A percentile compares a stretch with the other conserved stretches of the same genome.
These are phyloP conservation scores for Scheffersomyces cryptocercus DNA, from an alignment of 1,139 yeast genomes.

Conservation along the genomic window DNA sequence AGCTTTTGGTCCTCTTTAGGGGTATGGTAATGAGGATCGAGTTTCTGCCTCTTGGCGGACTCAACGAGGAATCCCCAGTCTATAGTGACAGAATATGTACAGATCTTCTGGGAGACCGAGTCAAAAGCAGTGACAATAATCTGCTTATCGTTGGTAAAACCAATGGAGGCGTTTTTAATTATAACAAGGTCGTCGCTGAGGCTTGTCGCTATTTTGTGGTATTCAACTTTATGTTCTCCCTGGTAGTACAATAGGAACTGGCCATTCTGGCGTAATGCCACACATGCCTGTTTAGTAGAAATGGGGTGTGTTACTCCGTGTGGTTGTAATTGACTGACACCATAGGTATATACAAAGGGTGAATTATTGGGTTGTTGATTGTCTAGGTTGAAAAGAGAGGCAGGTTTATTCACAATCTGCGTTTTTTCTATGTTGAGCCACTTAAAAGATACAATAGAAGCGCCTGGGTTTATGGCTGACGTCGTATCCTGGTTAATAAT, in stretches of 20 bases:
- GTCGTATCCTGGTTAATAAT: constrained; percentile 13
- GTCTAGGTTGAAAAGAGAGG: constrained; percentile 28
- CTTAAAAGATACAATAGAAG: constrained; percentile 51
- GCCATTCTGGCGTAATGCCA: constrained; percentile 67
- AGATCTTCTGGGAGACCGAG: constrained; percentile 37
- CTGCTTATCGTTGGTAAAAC: constrained; percentile 53
- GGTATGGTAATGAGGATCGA: constrained; percentile 54
- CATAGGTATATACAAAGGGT: constrained; percentile 45
- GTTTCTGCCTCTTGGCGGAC: constrained; percentile 49
- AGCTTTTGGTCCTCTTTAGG: constrained; percentile 41
- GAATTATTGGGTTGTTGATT: constrained; percentile 5
- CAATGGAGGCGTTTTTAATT: constrained; percentile 57
- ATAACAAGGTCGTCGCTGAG: constrained; percentile 22
- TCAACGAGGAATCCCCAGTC: constrained; percentile 64
- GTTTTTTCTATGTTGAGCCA: constrained; percentile 75
- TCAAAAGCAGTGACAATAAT: constrained; percentile 53
- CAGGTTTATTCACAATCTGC: constrained; percentile 55
- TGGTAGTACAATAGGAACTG: constrained; percentile 59
- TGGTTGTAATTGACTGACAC: constrained; percentile 59
- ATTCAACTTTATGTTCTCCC: constrained; percentile 62
- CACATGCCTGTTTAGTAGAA: constrained; percentile 68
- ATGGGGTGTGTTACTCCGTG: constrained; percentile 71
- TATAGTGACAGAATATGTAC: constrained; percentile 48
- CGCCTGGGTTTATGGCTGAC: constrained; percentile 15
- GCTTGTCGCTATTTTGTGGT: constrained; percentile 34